A percentile compares a stretch with the other conserved stretches of the same genome.
These are phyloP conservation scores for Phaffomyces antillensis DNA, from an alignment of 805 yeast genomes.

Conservation along the genomic window DNA sequence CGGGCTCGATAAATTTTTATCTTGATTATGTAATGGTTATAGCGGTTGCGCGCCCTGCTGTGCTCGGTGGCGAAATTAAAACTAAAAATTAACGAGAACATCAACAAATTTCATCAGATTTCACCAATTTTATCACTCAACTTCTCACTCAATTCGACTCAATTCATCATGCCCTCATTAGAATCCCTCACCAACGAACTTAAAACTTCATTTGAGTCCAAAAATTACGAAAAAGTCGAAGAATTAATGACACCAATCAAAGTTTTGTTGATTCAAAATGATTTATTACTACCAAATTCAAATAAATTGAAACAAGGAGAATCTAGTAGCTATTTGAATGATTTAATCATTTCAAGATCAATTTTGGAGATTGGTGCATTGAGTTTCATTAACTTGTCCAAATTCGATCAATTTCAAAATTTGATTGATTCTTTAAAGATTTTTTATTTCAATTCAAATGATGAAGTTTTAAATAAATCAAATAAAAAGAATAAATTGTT, in stretches of 20 bases:
- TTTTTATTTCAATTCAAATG: constrained; percentile 49
- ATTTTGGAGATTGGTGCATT: constrained; percentile 87
- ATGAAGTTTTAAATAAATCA: constrained; percentile 32
- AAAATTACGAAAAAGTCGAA: constrained; percentile 56
- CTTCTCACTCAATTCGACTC: no score
- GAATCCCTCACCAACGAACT: constrained; percentile 65
- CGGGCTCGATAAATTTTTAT: no score
- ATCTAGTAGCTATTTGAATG: constrained; percentile 36
- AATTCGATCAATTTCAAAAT: constrained; percentile 63
- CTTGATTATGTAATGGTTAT: no score
- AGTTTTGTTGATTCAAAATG: constrained; percentile 69
- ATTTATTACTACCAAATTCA: constrained; percentile 63
- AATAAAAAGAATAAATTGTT: constrained; percentile 65
- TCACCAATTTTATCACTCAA: no score
- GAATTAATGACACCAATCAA: constrained; percentile 64
- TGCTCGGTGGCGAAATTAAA: no score
- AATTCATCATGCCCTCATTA: constrained; percentile 37
- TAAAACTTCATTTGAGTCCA: constrained; percentile 53
- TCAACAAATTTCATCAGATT: no score
- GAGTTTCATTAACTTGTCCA: constrained; percentile 56
- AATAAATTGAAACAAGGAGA: constrained; percentile 28
- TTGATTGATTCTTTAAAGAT: constrained; percentile 68
- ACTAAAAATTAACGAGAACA: no score
- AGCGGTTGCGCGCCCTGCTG: no score
- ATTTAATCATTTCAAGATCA: constrained; percentile 70